A percentile compares a stretch with the other conserved stretches of the same genome.
phyloP scores from a whole-genome alignment of 352 stramenopile genomes.

The Albugo candida region DNA sequence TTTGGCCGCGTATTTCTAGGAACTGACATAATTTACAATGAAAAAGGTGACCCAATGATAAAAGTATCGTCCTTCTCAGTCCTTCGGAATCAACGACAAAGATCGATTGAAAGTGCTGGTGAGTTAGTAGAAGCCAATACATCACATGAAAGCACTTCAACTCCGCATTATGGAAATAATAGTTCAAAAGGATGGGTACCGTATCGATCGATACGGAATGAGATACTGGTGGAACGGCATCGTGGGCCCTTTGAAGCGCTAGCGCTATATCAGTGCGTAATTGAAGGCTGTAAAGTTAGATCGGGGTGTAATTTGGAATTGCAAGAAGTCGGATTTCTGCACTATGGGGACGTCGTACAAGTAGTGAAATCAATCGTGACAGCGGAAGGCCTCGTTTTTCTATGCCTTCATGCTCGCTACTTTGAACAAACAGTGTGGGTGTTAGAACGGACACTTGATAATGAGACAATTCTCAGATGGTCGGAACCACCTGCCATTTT shows the following conservation, averaged over 20 bases:
- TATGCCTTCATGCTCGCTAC: constrained; percentile 36
- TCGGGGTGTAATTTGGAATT: constrained; percentile 23
- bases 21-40: constrained; percentile 38
- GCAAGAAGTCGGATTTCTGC: constrained; percentile 45
- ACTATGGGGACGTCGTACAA: constrained; percentile 58
- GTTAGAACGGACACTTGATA: constrained; percentile 53
- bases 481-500: constrained; percentile 21
- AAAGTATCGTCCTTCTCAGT: constrained; percentile 13
- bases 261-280: constrained; percentile 39
- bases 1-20: constrained; percentile 39
- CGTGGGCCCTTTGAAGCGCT: constrained; percentile 11
- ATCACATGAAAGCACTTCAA: not conserved
- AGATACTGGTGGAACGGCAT: constrained; percentile 42
- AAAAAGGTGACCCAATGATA: constrained; percentile 57
- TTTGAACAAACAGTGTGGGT: constrained; percentile 52
- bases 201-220: constrained; percentile 51
- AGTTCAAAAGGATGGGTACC: constrained; percentile 32
- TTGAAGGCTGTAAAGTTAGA: constrained; percentile 60
- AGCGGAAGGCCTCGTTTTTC: constrained; percentile 35
- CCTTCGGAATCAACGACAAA: no score
- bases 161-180: not conserved
- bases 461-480: constrained; percentile 52
- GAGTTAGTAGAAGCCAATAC: no score
- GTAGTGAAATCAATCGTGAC: constrained; percentile 26
- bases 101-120: no score